Percentiles rank a stretch among this genome's conserved stretches.
These are phyloP conservation scores for Sphaerostilbella broomeana DNA, from an alignment of 2,329 filamentous ascomycete species.

Conservation along the genomic window DNA sequence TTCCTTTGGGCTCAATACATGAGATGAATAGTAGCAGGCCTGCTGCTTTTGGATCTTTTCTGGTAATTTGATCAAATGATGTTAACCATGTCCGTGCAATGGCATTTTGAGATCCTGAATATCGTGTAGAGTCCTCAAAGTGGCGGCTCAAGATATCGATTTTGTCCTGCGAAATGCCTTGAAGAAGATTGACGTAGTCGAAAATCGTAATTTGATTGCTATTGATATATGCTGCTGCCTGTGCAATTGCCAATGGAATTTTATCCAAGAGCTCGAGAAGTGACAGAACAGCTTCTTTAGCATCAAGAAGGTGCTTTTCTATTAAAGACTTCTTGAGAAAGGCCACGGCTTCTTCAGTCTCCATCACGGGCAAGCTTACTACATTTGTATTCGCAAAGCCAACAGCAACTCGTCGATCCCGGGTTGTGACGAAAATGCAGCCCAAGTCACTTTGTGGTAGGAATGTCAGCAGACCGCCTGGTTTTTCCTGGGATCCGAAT, in stretches of 20 bases:
- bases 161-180: conserved; percentile 21
- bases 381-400: conserved; percentile 20
- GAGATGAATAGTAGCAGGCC: conserved; percentile 31
- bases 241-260: conserved; percentile 35
- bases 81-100: conserved; percentile 31
- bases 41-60: conserved; percentile 23
- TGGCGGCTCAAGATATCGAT: conserved; percentile 26
- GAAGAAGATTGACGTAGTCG: conserved; percentile 26
- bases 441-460: conserved; percentile 26
- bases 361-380: conserved; percentile 25
- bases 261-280: conserved; percentile 28
- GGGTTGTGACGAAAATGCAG: conserved; percentile 29
- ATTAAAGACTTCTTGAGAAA: conserved; percentile 23
- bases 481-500: conserved; percentile 9
- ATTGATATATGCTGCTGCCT: conserved; percentile 34
- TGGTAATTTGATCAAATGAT: conserved; percentile 33
- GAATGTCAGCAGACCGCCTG: conserved; percentile 21
- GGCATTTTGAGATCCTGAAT: conserved; percentile 24
- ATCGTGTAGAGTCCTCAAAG: conserved; percentile 27
- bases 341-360: conserved; percentile 19
- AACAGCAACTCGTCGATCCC: conserved; percentile 24
- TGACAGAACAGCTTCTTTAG: conserved; percentile 7
- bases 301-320: neutral
- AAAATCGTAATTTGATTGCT: conserved; percentile 17
- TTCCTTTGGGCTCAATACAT: conserved; percentile 29